Base-by-base conservation (phyloP, 2,329 filamentous ascomycete species). In the Ophiostoma fasciatum region DNA sequence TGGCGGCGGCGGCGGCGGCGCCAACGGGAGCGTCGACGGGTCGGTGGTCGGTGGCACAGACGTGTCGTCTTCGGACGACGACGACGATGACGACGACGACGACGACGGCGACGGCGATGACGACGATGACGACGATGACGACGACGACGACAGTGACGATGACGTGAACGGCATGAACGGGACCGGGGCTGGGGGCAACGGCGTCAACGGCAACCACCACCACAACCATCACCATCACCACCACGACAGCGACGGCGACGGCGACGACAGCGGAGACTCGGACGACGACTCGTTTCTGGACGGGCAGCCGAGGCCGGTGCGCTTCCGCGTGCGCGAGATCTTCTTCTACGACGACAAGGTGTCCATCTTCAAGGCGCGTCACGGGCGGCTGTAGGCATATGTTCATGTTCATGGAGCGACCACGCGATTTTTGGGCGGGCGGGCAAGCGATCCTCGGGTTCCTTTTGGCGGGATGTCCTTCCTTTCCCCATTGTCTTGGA, bases 311-410 rank as follows among this genome's bases (percentile, higher is more conserved):
- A 46, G 27, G 28, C 17, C 31, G 35, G 50, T 55, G 21, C 59
- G 66, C 47, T 64, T 87, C 41, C 66, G 74, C 37, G 59, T 88
- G 45, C 64, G 80, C 42, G 81, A 88, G 60, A 88, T 90, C 44
- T 56, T 87, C 43, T 88, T 84, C 55, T 87, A 84, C 49, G 82
- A 88, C 52, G 82, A 88, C 52, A 82, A 83, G 55, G 74, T 84
- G 36, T 74, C 78, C 20, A 77, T 88, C 39, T 88, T 88, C 59
- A 81, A 78, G 53, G 78, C 79, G 22, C 68, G 82, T 41, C 76
- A 82, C 55, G 74, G 69, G 14, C 54, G 51, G 47, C 48, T 66
- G 38, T 66, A 49, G 30, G 17, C n/a, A n/a, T n/a, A n/a, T n/a
- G n/a, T n/a, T n/a, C n/a, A n/a, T n/a, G n/a, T n/a, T n/a, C n/a